Evolutionary conservation across 352 stramenopile genomes (phyloP), one percentile per base, ranked within the genome.

Genomic region (Blastocystis sp.): DNA sequence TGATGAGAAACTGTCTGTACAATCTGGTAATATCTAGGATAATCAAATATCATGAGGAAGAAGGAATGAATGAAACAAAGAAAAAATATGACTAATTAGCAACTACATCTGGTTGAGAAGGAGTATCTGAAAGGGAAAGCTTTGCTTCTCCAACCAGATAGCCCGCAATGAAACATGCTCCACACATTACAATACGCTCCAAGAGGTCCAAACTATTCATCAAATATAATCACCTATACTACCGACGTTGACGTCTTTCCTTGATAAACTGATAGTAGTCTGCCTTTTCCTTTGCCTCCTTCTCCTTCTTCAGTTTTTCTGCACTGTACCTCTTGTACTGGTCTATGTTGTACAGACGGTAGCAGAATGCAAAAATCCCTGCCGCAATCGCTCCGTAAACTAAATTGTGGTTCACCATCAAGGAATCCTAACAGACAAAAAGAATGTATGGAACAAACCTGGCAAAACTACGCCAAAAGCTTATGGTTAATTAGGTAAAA

Each of bases 241-340:
- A 84, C 73, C 73, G 64, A 29, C 50, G 59, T n/a, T 61, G 26
- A 23, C 73, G 73, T 84, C 73, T 13, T 47, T 84, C 73, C 11
- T 47, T 29, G 7, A 84, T 37, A 55, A 84, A 84, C 26, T 84
- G 50, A 37, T 84, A 53, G 56, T 84, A 84, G 29, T 84, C 73
- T 4, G 73, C 73, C 50, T 84, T 84, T 55, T 68, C 23, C 73
- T 84, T 84, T 1, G 73, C 73, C 18, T 84, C 73, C 53, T 68
- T 47, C 50, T 84, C 73, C 5, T 63, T 53, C 34, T 84, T 84
- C 47, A 84, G 34, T 53, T 84, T 84, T 43, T 59, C 23, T 29
- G 73, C 73, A 41, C 73, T 84, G 50, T 84, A 84, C 53, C 62
- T 84, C 56, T 84, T 84, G 73, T 66, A 84, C 26, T 84, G 23